These are phyloP conservation scores for Colletotrichum cereale DNA, from an alignment of 2,329 filamentous ascomycete genomes.

Conservation along the genomic window DNA sequence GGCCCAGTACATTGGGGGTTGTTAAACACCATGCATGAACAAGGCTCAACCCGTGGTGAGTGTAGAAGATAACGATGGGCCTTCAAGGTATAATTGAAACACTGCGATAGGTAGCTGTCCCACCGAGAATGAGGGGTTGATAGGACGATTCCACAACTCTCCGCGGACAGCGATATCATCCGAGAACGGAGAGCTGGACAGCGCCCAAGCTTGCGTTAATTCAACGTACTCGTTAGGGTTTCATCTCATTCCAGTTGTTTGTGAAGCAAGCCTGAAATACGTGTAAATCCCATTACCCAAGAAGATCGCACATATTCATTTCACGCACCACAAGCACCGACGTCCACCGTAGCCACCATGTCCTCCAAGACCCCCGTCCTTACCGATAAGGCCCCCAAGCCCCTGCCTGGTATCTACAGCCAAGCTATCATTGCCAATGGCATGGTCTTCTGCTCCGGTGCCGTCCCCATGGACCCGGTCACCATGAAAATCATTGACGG, in stretches of 20 bases:
- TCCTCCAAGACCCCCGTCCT: constrained; percentile 52
- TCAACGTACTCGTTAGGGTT: neutral
- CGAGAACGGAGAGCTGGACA: constrained; percentile 7
- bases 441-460: constrained; percentile 78
- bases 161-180: constrained; percentile 6
- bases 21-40: no score
- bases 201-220: neutral
- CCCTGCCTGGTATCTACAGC: constrained; percentile 55
- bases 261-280: neutral
- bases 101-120: neutral
- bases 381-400: constrained; percentile 57
- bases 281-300: no score
- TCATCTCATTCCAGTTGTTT: neutral
- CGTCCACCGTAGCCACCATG: neutral
- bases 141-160: constrained; percentile 8
- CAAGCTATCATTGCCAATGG: constrained; percentile 76
- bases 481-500: constrained; percentile 71
- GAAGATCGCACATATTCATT: neutral
- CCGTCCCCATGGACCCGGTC: constrained; percentile 74
- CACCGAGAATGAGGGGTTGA: constrained; percentile 12
- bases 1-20: no score
- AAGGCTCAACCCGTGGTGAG: neutral
- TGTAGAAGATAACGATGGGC: neutral
- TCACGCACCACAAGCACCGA: no score
- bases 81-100: neutral